Evolutionary conservation across 257 asterid species (phyloP).

Genomic region (Fraxinus quadrangulata): DNA sequence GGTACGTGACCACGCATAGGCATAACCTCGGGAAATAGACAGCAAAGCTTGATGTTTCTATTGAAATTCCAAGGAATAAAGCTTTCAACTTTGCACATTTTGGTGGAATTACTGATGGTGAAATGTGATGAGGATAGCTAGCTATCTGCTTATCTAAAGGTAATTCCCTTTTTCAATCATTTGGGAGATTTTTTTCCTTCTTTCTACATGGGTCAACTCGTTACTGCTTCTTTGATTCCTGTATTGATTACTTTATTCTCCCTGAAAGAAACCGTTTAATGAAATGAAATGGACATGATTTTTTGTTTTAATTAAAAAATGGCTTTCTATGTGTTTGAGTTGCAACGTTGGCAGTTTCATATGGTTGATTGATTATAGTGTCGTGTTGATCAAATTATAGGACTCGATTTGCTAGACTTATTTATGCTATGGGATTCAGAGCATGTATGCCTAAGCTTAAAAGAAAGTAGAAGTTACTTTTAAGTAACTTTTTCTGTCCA

Average conservation of each 20-base stretch:
- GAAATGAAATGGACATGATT: neutral
- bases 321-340: conserved; percentile 1
- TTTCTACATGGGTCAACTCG: conserved; percentile 20
- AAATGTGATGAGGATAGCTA: conserved; percentile 20
- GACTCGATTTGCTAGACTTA: neutral
- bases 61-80: conserved; percentile 35
- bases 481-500: neutral
- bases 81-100: conserved; percentile 32
- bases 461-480: neutral
- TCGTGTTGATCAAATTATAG: neutral
- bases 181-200: conserved; percentile 15
- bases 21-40: conserved; percentile 23
- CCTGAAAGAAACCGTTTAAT: conserved; percentile 15
- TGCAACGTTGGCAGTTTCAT: neutral
- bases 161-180: conserved; percentile 35
- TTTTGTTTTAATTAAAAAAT: conserved; percentile 16
- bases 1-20: conserved; percentile 30
- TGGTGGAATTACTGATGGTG: conserved; percentile 31
- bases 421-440: conserved; percentile 4
- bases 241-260: conserved; percentile 21
- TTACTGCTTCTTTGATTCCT: conserved; percentile 31
- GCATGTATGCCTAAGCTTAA: neutral
- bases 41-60: conserved; percentile 9
- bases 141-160: conserved; percentile 29
- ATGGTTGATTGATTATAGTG: neutral